phyloP scores from a whole-genome alignment of 2,329 filamentous ascomycete genomes.

The Pyrenochaeta sp. region DNA sequence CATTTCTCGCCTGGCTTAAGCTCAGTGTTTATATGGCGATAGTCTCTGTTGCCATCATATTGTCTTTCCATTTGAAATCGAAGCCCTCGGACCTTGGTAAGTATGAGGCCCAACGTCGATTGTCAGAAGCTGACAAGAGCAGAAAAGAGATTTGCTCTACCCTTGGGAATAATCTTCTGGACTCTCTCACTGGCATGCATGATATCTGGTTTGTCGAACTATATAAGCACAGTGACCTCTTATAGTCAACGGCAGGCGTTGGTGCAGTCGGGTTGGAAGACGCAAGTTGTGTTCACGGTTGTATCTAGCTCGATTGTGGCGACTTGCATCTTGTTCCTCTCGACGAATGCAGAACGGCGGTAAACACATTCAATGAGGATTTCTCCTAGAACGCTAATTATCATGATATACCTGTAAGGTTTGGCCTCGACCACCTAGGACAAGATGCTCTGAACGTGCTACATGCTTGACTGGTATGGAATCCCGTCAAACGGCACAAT shows the following conservation, averaged over 20 bases:
- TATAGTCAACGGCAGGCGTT: conserved; percentile 81
- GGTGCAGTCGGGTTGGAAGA: conserved; percentile 94
- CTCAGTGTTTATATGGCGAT: conserved; percentile 90
- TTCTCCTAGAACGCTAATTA: conserved; percentile 9
- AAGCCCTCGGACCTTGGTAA: conserved; percentile 58
- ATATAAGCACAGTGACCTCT: conserved; percentile 81
- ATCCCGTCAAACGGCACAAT: too few relatives aligned
- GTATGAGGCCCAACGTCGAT: neutral
- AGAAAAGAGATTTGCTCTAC: conserved; percentile 80
- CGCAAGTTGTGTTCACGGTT: conserved; percentile 71
- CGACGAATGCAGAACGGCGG: conserved; percentile 44
- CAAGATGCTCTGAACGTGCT: too few relatives aligned
- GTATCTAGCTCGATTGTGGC: conserved; percentile 51
- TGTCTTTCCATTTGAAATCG: conserved; percentile 89
- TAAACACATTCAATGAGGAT: conserved; percentile 10
- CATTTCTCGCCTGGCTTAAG: conserved; percentile 89
- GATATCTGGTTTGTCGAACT: conserved; percentile 80
- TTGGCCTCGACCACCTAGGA: too few relatives aligned
- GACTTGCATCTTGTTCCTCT: conserved; percentile 51
- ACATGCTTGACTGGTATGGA: too few relatives aligned
- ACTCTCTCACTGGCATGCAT: conserved; percentile 78
- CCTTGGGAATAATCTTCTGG: conserved; percentile 91
- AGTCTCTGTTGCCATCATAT: conserved; percentile 85
- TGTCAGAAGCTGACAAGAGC: conserved; percentile 41
- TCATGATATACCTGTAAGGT: neutral